phyloP scores from a whole-genome alignment of 2,329 filamentous ascomycete species.

The Aschersonia sp. region DNA sequence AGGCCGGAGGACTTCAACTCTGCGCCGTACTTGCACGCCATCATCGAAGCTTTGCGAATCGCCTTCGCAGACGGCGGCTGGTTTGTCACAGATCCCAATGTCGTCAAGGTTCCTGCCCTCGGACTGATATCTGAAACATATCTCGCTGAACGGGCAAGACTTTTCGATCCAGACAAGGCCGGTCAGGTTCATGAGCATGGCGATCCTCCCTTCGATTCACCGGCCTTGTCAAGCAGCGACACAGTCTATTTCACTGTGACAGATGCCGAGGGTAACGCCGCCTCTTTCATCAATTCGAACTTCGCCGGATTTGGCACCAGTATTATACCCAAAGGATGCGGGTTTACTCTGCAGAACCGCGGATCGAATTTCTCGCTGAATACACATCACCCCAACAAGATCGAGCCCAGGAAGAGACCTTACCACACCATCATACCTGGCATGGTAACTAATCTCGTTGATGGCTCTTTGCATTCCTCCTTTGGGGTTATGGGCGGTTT shows the following conservation, averaged over 20 bases:
- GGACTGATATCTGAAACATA: slow-evolving; percentile 60
- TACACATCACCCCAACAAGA: slow-evolving; percentile 58
- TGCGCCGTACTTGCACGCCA: slow-evolving; percentile 63
- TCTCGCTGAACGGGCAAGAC: slow-evolving; percentile 50
- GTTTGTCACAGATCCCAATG: slow-evolving; percentile 77
- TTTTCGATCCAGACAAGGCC: slow-evolving; percentile 42
- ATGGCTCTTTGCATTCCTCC: slow-evolving; percentile 64
- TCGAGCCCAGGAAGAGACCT: slow-evolving; percentile 72
- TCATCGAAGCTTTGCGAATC: slow-evolving; percentile 79
- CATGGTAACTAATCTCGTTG: slow-evolving; percentile 63
- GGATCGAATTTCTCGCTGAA: slow-evolving; percentile 72
- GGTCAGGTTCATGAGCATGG: slow-evolving; percentile 53
- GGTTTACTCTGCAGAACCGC: slow-evolving; percentile 90
- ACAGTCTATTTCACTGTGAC: slow-evolving; percentile 89
- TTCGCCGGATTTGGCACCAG: slow-evolving; percentile 77
- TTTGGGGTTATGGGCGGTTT: slow-evolving; percentile 98
- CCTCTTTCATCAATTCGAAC: slow-evolving; percentile 94
- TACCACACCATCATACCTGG: slow-evolving; percentile 98
- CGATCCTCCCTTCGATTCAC: slow-evolving; percentile 35
- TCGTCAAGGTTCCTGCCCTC: slow-evolving; percentile 50
- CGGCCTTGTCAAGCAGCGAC: slow-evolving; percentile 73
- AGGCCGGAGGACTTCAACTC: slow-evolving; percentile 63
- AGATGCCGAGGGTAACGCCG: slow-evolving; percentile 72
- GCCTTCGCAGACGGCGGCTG: slow-evolving; percentile 81
- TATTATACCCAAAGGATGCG: slow-evolving; percentile 74